Percentiles rank a stretch among this genome's conserved stretches.
Evolutionary conservation across 176 grass and related monocot genomes (phyloP).

Genomic region (bread wheat (Triticum aestivum)): IWGSC_CS_RefSeq_v2.1 NC_057799.1:139940796-139941295

Average conservation of each 20-base stretch:
- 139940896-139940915: conserved; percentile 77
- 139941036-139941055: conserved; percentile 72
- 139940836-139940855: conserved; percentile 68
- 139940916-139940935: conserved; percentile 81
- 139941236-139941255: conserved; percentile 72
- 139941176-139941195: conserved; percentile 68
- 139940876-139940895: conserved; percentile 69
- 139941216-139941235: conserved; percentile 65
- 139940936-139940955: conserved; percentile 70
- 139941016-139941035: conserved; percentile 87
- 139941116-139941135: conserved; percentile 75
- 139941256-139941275: conserved; percentile 92
- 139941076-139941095: conserved; percentile 72
- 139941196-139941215: conserved; percentile 70
- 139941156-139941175: conserved; percentile 95
- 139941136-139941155: conserved; percentile 71
- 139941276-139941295: conserved; percentile 84
- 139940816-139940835: conserved; percentile 57
- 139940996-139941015: conserved; percentile 74
- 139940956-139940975: conserved; percentile 95
- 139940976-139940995: conserved; percentile 69
- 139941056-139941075: conserved; percentile 96
- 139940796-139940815: conserved; percentile 50
- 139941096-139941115: conserved; percentile 73
- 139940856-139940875: conserved; percentile 74